These are phyloP conservation scores for Schizosaccharomyces pombe DNA, from an alignment of 805 yeast species.

Conservation along the genomic window DNA sequence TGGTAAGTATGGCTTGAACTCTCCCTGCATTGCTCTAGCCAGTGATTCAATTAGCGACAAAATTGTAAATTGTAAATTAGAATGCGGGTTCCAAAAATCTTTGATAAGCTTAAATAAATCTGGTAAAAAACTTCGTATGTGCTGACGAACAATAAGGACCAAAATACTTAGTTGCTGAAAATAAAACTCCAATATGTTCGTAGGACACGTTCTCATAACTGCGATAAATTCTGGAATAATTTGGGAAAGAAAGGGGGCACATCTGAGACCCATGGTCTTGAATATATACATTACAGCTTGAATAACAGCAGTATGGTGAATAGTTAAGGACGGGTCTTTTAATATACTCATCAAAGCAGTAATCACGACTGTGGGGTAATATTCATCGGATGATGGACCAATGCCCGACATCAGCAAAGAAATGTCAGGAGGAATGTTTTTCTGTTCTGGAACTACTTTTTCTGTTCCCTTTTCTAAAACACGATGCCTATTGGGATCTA, in stretches of 20 bases:
- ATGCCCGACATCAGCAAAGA: slow-evolving; percentile 78
- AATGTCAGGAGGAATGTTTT: slow-evolving; percentile 76
- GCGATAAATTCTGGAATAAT: slow-evolving; percentile 69
- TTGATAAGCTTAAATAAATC: slow-evolving; percentile 53
- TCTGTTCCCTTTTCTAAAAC: slow-evolving; percentile 57
- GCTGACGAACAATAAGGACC: slow-evolving; percentile 65
- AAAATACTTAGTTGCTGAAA: slow-evolving; percentile 70
- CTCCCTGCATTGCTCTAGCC: slow-evolving; percentile 72
- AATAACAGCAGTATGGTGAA: slow-evolving; percentile 79
- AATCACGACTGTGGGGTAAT: slow-evolving; percentile 86
- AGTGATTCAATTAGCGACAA: slow-evolving; percentile 62
- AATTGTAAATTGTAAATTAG: slow-evolving; percentile 52
- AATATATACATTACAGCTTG: slow-evolving; percentile 83
- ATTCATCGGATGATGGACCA: slow-evolving; percentile 76
- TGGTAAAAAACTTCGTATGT: slow-evolving; percentile 59
- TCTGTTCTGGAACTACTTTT: slow-evolving; percentile 32
- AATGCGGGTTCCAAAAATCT: slow-evolving; percentile 37
- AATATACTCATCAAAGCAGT: slow-evolving; percentile 61
- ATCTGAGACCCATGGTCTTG: slow-evolving; percentile 65
- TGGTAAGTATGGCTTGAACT: slow-evolving; percentile 66
- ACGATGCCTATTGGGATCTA: slow-evolving; percentile 87
- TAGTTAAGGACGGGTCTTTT: slow-evolving; percentile 59
- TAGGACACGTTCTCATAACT: slow-evolving; percentile 57
- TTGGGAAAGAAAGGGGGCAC: slow-evolving; percentile 71
- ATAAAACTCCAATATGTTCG: slow-evolving; percentile 59